Base-by-base conservation (phyloP, 179 eudicot species). In the Spergularia azorica region DNA sequence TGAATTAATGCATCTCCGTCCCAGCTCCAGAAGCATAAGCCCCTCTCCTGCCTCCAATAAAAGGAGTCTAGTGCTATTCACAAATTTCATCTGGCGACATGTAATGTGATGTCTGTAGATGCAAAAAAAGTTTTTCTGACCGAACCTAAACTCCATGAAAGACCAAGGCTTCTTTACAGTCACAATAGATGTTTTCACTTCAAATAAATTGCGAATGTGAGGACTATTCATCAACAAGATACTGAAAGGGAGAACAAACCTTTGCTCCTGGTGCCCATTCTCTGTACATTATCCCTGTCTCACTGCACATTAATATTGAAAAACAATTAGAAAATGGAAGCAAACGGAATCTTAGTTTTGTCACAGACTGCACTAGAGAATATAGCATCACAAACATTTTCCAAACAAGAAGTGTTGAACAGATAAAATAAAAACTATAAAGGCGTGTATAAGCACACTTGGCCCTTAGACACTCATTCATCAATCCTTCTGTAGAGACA, bases 181-280 rank as follows among this genome's bases (percentile, higher is more conserved):
- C 48, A 70, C 62, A 20, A 32, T 14, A 57, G 50, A 71, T 70
- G 51, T n/a, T 57, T 59, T n/a, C 66, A 72, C 55, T 72, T 57
- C 41, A 52, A 60, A 9, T 21, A 63, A 11, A 36, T 13, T 52
- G 10, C 7, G 39, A 26, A 20, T 55, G 52, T 56, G 15, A 73
- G 39, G 39, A 21, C 2, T 26, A 43, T 52, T 8, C 5, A 20
- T 51, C 38, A 10, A 64, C 0, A 36, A 43, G 77, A 57, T 8
- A 68, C 4, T n/a, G 55, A 51, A 38, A 71, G 55, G 64, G 39
- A 72, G 80, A 72, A 83, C 95, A 78, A 77, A 95, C 99, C 97
- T 82, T 86, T 78, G 98, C 97, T 20, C 95, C 99, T 12, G 99
- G 98, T 38, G 98, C 98, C 99, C 98, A 95, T 82, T 95, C 99